Evolutionary conservation across 176 grass and related monocot species (phyloP).

Genomic region (Musa troglodytarum): DNA sequence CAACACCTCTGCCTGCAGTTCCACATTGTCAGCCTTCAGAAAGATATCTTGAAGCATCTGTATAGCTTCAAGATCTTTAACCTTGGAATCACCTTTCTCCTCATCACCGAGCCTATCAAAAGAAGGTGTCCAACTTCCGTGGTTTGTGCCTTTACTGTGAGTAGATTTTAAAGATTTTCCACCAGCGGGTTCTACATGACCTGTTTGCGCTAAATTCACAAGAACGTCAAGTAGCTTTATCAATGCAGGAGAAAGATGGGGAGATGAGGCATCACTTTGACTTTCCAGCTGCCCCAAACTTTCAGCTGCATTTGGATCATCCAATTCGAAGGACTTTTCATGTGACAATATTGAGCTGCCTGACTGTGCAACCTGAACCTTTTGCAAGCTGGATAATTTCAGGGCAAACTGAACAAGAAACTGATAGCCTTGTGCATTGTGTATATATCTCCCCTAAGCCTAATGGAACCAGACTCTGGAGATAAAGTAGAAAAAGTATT

Average conservation of each 20-base stretch:
- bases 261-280: slow-evolving; percentile 29
- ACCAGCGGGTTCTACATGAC: slow-evolving; percentile 47
- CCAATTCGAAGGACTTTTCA: slow-evolving; percentile 9
- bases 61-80: slow-evolving; percentile 98
- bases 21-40: slow-evolving; percentile 93
- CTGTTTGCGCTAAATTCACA: slow-evolving; percentile 92
- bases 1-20: slow-evolving; percentile 94
- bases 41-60: slow-evolving; percentile 99
- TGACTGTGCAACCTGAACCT: slow-evolving; percentile 49
- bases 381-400: slow-evolving; percentile 79
- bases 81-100: slow-evolving; percentile 73
- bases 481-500: slow-evolving; percentile 16
- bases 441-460: slow-evolving; percentile 92
- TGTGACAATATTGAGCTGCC: slow-evolving; percentile 26
- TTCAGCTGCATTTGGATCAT: slow-evolving; percentile 28
- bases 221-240: slow-evolving; percentile 93
- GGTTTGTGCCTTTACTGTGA: slow-evolving; percentile 34
- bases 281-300: slow-evolving; percentile 28
- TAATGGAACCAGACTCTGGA: slow-evolving; percentile 68
- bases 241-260: slow-evolving; percentile 75
- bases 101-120: slow-evolving; percentile 61
- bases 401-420: slow-evolving; percentile 98
- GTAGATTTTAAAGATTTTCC: slow-evolving; percentile 50
- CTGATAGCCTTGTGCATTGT: slow-evolving; percentile 98
- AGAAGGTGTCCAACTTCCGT: slow-evolving; percentile 51